phyloP scores from a whole-genome alignment of 352 stramenopile genomes.

The Globisporangium paddicum region DNA sequence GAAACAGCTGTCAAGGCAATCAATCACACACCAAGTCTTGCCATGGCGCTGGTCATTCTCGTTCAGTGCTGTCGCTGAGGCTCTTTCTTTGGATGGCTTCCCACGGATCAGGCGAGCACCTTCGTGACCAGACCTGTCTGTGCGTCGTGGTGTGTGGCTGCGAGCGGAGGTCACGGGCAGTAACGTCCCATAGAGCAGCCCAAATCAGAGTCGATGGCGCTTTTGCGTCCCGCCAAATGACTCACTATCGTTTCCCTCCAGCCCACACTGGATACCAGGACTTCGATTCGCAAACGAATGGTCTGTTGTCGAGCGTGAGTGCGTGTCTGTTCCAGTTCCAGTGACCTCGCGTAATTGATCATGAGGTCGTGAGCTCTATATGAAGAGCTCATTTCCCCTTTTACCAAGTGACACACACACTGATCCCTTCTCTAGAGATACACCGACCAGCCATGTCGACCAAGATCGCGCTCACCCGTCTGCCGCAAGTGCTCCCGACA shows the following conservation, averaged over 20 bases:
- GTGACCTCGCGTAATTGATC: not conserved
- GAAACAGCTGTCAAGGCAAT: too few species aligned
- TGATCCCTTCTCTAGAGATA: not conserved
- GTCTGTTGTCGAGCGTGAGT: not conserved
- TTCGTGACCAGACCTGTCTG: not conserved
- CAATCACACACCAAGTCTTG: too few species aligned
- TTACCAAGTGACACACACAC: not conserved
- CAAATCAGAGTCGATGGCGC: not conserved
- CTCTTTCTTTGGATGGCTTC: too few species aligned
- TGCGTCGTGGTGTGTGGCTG: not conserved
- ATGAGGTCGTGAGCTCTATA: not conserved
- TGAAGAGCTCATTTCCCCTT: not conserved
- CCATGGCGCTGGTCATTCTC: too few species aligned
- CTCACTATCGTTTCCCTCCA: not conserved
- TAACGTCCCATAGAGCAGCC: not conserved
- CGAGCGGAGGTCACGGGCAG: not conserved
- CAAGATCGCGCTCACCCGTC: not conserved
- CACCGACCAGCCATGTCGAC: not conserved
- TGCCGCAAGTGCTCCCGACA: not conserved
- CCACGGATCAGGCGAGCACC: not conserved
- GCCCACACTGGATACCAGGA: not conserved
- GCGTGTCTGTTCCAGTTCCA: not conserved
- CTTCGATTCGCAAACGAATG: not conserved
- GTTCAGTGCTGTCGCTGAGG: too few species aligned
- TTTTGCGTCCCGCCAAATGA: not conserved